These are phyloP conservation scores for Cytospora mali DNA, from an alignment of 2,329 filamentous ascomycete genomes.

Conservation along the genomic window DNA sequence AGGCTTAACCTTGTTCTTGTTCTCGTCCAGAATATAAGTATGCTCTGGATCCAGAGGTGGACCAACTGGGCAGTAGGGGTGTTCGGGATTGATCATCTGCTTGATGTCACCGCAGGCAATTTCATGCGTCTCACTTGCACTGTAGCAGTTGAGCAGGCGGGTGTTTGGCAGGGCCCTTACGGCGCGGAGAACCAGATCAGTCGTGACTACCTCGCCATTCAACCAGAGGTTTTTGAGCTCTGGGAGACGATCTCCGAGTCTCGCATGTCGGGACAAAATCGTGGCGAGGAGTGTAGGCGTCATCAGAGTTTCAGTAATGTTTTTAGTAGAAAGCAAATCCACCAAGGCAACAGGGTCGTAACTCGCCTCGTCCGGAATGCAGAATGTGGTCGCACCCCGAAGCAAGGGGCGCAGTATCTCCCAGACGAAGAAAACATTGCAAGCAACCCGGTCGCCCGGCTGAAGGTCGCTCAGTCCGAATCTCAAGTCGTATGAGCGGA, in stretches of 20 bases:
- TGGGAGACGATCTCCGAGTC: slow-evolving; percentile 65
- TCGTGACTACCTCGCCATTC: slow-evolving; percentile 78
- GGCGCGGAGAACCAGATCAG: slow-evolving; percentile 71
- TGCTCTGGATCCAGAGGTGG: slow-evolving; percentile 68
- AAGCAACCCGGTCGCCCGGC: slow-evolving; percentile 78
- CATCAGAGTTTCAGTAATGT: slow-evolving; percentile 80
- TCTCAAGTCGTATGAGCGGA: slow-evolving; percentile 73
- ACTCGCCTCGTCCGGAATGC: slow-evolving; percentile 74
- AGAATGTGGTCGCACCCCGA: slow-evolving; percentile 74
- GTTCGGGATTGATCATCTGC: slow-evolving; percentile 64
- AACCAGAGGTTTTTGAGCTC: slow-evolving; percentile 74
- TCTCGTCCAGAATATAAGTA: slow-evolving; percentile 73
- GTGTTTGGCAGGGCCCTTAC: slow-evolving; percentile 68
- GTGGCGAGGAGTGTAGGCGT: slow-evolving; percentile 78
- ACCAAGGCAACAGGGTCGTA: slow-evolving; percentile 77
- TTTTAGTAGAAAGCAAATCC: slow-evolving; percentile 65
- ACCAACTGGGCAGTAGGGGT: slow-evolving; percentile 73
- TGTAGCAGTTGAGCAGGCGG: slow-evolving; percentile 78
- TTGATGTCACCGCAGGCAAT: slow-evolving; percentile 76
- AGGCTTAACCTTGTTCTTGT: slow-evolving; percentile 62
- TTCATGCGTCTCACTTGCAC: slow-evolving; percentile 80
- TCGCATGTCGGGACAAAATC: slow-evolving; percentile 69
- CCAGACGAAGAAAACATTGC: slow-evolving; percentile 88
- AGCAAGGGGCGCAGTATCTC: slow-evolving; percentile 78
- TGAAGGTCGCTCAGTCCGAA: slow-evolving; percentile 70